Evolutionary conservation across 495 filamentous ascomycete genomes (phyloP), one percentile per base, ranked within the genome.

Genomic region (Neurospora sp.): DNA sequence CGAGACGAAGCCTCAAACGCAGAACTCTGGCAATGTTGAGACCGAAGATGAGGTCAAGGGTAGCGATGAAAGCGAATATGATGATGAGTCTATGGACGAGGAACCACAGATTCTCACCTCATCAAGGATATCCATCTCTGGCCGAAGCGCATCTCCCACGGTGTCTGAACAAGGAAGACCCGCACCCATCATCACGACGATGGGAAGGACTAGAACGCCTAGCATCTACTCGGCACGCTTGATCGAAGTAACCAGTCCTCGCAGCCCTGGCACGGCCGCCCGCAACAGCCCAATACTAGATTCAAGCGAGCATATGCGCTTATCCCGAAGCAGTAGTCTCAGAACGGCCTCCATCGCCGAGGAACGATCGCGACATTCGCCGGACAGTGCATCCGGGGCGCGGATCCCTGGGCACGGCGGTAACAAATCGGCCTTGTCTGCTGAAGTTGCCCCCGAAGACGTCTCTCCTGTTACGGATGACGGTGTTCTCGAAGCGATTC

Each of bases 21-120:
- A 61, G 27, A 61, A 16, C 20, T 61, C 65, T 4, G 48, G 20
- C 18, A 20, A 73, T 39, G 69, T 10, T 3, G 41, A 11, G 12
- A 8, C 31, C 31, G 68, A 70, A 41, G 77, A 70, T 42, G 78
- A 80, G 27, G 76, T 77, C 12, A 78, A 74, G 39, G 75, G 79
- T 1, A 76, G 76, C 14, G 82, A 84, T 7, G 83, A 84, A 31
- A 78, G 80, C 18, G 84, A 86, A n/a, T 80, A 83, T 10, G 83
- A 84, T 31, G 78, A 81, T 22, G 84, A 86, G 22, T 80, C 83
- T 10, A 80, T 83, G 31, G 77, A 79, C n/a, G 85, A 87, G 74
- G 86, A 87, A 74, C 82, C 86, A 18, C 80, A 86, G 72, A 87
- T 89, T 71, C 77, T 88, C 73, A 87, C 84, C 5, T 87, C 86